Percentiles rank a stretch among this genome's conserved stretches.
Evolutionary conservation across 2,329 filamentous ascomycete species (phyloP).

Genomic region (Talaromyces sp.): DNA sequence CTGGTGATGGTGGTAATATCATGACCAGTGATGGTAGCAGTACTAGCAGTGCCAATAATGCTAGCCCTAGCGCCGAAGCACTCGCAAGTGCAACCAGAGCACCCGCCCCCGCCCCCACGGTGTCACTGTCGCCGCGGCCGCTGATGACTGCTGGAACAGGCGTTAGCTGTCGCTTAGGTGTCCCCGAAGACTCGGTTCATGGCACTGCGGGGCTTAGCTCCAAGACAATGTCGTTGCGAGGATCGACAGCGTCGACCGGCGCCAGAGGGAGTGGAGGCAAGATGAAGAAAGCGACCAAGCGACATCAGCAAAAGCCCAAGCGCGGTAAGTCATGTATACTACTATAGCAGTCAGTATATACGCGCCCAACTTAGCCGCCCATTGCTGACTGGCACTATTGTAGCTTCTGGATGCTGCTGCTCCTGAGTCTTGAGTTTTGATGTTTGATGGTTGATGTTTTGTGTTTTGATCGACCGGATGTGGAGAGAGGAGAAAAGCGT

Average conservation of each 20-base stretch:
- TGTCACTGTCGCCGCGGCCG: not conserved
- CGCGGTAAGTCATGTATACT: constrained; percentile 2
- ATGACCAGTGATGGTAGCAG: not conserved
- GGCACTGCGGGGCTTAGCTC: not conserved
- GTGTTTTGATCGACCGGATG: not conserved
- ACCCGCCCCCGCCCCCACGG: not conserved
- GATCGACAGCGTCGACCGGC: not conserved
- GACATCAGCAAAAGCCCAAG: not conserved
- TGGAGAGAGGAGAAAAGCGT: not conserved
- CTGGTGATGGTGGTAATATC: not conserved
- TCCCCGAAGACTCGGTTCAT: not conserved
- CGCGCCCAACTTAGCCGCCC: not conserved
- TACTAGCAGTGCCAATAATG: not conserved
- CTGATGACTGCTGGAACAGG: not conserved
- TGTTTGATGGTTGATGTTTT: not conserved
- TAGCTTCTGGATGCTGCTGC: not conserved
- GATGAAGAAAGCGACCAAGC: not conserved
- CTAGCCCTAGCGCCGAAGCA: not conserved
- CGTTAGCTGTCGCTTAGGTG: not conserved
- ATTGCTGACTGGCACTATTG: not conserved
- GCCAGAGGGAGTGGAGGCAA: not conserved
- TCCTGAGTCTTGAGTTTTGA: not conserved
- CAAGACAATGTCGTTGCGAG: not conserved
- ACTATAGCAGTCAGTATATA: not conserved
- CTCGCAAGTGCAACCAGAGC: not conserved